Conservation (phyloP, 2,329 filamentous ascomycete species). For the Sporothrix pseudoabietina region DNA sequence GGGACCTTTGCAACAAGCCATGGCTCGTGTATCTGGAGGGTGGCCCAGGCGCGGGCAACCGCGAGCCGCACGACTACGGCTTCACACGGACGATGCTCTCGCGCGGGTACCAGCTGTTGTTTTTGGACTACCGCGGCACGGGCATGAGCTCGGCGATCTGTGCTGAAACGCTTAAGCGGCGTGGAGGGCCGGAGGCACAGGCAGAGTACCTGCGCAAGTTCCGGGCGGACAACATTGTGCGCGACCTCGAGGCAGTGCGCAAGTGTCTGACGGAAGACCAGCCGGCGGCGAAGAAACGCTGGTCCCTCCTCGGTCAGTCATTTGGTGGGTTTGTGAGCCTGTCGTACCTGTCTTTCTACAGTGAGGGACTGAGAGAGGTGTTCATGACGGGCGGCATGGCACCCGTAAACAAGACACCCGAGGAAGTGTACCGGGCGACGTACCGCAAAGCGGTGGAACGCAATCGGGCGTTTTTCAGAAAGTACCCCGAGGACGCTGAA, state of each 20-base stretch:
- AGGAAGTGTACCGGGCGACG: conserved; percentile 73
- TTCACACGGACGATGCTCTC: conserved; percentile 72
- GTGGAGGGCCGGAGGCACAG: conserved; percentile 66
- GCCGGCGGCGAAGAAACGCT: conserved; percentile 63
- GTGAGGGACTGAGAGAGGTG: conserved; percentile 75
- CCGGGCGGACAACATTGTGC: conserved; percentile 86
- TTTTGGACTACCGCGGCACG: conserved; percentile 89
- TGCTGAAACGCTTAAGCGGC: conserved; percentile 66
- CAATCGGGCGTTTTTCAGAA: conserved; percentile 78
- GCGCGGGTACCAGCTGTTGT: conserved; percentile 81
- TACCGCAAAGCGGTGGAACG: conserved; percentile 70
- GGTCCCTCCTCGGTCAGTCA: conserved; percentile 86
- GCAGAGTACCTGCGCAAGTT: conserved; percentile 81
- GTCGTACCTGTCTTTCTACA: conserved; percentile 81
- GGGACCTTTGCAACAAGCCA: conserved; percentile 47
- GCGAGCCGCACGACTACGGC: conserved; percentile 70
- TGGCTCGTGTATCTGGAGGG: conserved; percentile 79
- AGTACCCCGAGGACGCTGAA: conserved; percentile 78
- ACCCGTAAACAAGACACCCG: conserved; percentile 69
- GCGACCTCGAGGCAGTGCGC: conserved; percentile 84
- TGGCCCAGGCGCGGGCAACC: conserved; percentile 79
- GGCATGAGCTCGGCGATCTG: conserved; percentile 82
- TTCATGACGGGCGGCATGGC: conserved; percentile 85
- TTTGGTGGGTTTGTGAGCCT: conserved; percentile 87
- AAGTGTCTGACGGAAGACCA: conserved; percentile 70